phyloP scores from a whole-genome alignment of 768 basidiomycete genomes.

The Cyathus striatus region DNA sequence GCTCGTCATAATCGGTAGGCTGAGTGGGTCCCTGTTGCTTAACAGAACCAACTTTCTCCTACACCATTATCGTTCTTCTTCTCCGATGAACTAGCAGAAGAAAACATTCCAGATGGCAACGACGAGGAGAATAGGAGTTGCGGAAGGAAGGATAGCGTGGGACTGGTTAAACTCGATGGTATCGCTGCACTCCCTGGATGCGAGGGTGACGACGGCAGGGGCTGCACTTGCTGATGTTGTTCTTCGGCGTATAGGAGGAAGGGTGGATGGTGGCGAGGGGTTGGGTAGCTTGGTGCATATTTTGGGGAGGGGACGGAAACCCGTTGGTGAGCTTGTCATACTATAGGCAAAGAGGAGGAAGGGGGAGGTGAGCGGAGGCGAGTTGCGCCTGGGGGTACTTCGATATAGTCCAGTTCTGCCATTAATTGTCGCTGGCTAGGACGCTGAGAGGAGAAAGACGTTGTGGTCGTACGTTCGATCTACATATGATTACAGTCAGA shows the following conservation, averaged over 20 bases:
- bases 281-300: constrained; percentile 39
- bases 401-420: constrained; percentile 47
- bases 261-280: constrained; percentile 27
- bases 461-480: too few relatives aligned
- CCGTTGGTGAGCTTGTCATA: constrained; percentile 7
- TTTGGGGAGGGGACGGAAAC: constrained; percentile 34
- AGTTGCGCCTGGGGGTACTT: constrained; percentile 35
- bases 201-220: background rate
- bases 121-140: constrained; percentile 31
- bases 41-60: constrained; percentile 33
- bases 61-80: constrained; percentile 17
- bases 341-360: background rate
- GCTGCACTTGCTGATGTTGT: constrained; percentile 16
- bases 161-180: constrained; percentile 12
- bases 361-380: constrained; percentile 21
- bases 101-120: constrained; percentile 11
- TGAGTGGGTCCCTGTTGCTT: constrained; percentile 63
- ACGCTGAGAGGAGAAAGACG: too few relatives aligned
- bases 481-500: too few relatives aligned
- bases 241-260: constrained; percentile 10
- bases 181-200: too few relatives aligned
- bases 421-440: too few relatives aligned
- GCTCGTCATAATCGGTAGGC: constrained; percentile 68
- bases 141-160: constrained; percentile 29
- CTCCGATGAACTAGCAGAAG: constrained; percentile 2